Conservation (phyloP, 495 filamentous ascomycete genomes). For the Terfezia boudieri region DNA sequence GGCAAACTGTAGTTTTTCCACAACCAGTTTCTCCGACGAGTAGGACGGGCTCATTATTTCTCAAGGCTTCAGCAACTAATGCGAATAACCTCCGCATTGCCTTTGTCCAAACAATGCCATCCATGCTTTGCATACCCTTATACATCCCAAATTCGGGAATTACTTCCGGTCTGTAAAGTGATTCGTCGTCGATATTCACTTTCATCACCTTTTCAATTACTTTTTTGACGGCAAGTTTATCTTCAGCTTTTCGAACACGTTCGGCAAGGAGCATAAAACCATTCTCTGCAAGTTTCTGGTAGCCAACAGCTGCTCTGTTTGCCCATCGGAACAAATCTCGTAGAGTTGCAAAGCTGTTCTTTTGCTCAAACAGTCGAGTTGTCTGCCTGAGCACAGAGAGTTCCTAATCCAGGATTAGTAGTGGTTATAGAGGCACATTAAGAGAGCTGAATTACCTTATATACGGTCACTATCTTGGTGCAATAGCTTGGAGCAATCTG, state of each 20-base stretch:
- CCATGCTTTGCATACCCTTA: conserved; percentile 18
- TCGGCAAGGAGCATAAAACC: conserved; percentile 93
- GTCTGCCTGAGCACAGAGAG: conserved; percentile 74
- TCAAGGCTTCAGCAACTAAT: conserved; percentile 59
- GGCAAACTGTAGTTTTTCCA: conserved; percentile 91
- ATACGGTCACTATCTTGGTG: conserved; percentile 73
- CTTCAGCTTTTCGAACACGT: conserved; percentile 74
- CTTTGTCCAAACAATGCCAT: conserved; percentile 71
- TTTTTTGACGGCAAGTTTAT: conserved; percentile 58
- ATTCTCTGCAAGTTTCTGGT: conserved; percentile 72
- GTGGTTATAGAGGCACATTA: background rate
- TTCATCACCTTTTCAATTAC: conserved; percentile 89
- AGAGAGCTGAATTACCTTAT: conserved; percentile 28
- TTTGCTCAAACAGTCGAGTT: conserved; percentile 81
- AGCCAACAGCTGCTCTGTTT: conserved; percentile 57
- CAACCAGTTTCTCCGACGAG: conserved; percentile 93
- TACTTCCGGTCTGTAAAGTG: conserved; percentile 39
- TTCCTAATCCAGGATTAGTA: conserved; percentile 22
- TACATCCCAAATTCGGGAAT: conserved; percentile 35
- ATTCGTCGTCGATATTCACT: conserved; percentile 49
- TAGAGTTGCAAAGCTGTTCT: conserved; percentile 89
- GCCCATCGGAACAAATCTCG: conserved; percentile 96
- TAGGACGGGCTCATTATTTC: conserved; percentile 81
- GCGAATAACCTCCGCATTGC: conserved; percentile 82
- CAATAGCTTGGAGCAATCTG: conserved; percentile 77